phyloP scores from a whole-genome alignment of 768 basidiomycete species.

The Amanita inopinata region DNA sequence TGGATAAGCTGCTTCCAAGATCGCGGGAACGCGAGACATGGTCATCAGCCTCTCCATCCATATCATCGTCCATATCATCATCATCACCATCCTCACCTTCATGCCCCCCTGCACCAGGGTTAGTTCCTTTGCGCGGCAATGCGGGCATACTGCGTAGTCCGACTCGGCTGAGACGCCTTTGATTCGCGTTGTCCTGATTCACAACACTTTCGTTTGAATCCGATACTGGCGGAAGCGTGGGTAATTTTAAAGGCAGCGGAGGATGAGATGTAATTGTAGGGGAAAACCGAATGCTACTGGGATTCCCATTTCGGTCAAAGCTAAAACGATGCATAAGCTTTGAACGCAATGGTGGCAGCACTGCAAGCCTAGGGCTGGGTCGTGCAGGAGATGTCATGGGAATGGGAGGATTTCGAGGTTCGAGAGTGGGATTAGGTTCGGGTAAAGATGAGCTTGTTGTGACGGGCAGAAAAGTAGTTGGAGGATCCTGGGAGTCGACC shows the following conservation, averaged over 20 bases:
- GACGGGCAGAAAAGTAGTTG: neutral
- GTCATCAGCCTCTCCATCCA: conserved; percentile 23
- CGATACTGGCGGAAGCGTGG: conserved; percentile 13
- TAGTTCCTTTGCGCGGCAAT: conserved; percentile 18
- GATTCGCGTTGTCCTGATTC: conserved; percentile 14
- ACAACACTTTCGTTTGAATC: conserved; percentile 11
- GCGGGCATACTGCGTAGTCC: conserved; percentile 48
- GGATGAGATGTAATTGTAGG: conserved; percentile 22
- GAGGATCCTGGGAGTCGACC: neutral
- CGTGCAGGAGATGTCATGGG: neutral
- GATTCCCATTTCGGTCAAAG: conserved; percentile 8
- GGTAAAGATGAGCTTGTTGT: neutral
- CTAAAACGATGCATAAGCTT: conserved; percentile 1
- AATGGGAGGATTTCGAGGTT: neutral
- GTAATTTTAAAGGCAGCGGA: conserved; percentile 32
- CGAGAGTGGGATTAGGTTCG: neutral
- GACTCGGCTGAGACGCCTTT: conserved; percentile 23
- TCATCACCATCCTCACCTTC: conserved; percentile 29
- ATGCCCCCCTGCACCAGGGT: conserved; percentile 21
- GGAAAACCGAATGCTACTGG: conserved; percentile 17
- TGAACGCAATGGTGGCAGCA: neutral
- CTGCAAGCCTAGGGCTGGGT: neutral
- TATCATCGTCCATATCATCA: conserved; percentile 24
- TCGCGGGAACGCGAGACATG: conserved; percentile 15
- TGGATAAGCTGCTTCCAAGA: conserved; percentile 11